A percentile compares a stretch with the other conserved stretches of the same genome.
phyloP scores from a whole-genome alignment of 805 yeast species.

The Candida maltosa region DNA sequence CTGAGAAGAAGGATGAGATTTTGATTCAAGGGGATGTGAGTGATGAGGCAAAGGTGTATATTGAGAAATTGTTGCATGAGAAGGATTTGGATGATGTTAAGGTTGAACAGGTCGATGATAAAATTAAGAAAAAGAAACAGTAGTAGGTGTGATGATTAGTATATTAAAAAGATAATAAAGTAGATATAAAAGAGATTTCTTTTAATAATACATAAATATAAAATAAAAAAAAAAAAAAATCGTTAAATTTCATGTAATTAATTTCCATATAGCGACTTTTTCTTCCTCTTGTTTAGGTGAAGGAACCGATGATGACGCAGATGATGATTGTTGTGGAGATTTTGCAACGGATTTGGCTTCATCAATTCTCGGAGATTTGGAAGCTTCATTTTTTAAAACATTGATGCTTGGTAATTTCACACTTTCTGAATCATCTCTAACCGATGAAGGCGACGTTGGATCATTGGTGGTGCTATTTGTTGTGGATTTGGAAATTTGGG shows the following conservation, averaged over 20 bases:
- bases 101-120: constrained; percentile 85
- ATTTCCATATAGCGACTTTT: constrained; percentile 9
- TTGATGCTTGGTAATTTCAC: constrained; percentile 9
- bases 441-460: no score
- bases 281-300: no score
- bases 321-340: no score
- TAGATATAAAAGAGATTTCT: no score
- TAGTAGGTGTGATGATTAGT: no score
- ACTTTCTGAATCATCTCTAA: constrained; percentile 2
- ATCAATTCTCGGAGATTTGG: constrained; percentile 2
- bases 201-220: no score
- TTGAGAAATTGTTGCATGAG: constrained; percentile 67
- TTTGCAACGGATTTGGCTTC: constrained; percentile 1
- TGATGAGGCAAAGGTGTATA: constrained; percentile 81
- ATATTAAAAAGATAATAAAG: no score
- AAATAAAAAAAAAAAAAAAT: background rate
- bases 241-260: constrained; percentile 3
- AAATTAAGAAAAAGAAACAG: constrained; percentile 57
- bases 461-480: no score
- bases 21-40: constrained; percentile 93
- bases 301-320: background rate
- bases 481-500: no score
- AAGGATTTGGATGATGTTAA: constrained; percentile 81
- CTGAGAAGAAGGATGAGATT: constrained; percentile 88
- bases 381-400: background rate